Conservation (phyloP, 345 rosid species). For the Tarenaya hassleriana region DNA sequence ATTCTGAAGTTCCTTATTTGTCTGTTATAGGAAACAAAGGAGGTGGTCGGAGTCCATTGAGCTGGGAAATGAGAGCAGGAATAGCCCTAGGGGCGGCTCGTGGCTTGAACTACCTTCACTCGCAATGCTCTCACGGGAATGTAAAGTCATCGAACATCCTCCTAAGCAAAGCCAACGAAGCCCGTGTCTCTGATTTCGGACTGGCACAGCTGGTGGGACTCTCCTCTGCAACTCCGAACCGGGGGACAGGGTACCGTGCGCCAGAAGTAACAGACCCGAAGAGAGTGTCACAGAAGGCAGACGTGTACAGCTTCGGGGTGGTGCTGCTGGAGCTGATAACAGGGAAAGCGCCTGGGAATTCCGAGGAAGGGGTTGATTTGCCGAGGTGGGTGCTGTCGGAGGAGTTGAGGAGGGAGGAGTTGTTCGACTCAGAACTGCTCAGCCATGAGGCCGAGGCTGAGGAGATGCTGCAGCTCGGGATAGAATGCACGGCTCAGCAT, state of each 20-base stretch:
- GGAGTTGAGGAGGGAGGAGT: conserved; percentile 82
- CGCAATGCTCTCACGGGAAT: conserved; percentile 94
- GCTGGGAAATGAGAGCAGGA: conserved; percentile 72
- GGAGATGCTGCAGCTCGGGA: conserved; percentile 74
- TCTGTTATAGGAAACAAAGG: conserved; percentile 76
- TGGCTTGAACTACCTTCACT: conserved; percentile 77
- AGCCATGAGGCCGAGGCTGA: conserved; percentile 84
- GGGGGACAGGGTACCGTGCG: conserved; percentile 84
- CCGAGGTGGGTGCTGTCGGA: conserved; percentile 95
- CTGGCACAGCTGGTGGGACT: conserved; percentile 76
- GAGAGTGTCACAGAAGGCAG: conserved; percentile 87
- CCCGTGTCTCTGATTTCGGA: conserved; percentile 91
- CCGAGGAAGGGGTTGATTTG: conserved; percentile 93
- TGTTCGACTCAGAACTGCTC: conserved; percentile 82
- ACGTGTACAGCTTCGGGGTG: conserved; percentile 92
- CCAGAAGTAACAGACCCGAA: conserved; percentile 93
- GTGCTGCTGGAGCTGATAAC: conserved; percentile 78
- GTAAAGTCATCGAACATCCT: conserved; percentile 89
- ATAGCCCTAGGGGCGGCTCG: conserved; percentile 86
- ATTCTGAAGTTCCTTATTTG: conserved; percentile 8
- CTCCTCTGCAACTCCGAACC: conserved; percentile 59
- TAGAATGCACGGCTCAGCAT: conserved; percentile 75
- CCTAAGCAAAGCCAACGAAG: conserved; percentile 59
- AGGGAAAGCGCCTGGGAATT: conserved; percentile 79
- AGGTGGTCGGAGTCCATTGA: conserved; percentile 72